Evolutionary conservation across 768 basidiomycete genomes (phyloP), one percentile per base, ranked within the genome.

Genomic region (Tulasnella sp.): DNA sequence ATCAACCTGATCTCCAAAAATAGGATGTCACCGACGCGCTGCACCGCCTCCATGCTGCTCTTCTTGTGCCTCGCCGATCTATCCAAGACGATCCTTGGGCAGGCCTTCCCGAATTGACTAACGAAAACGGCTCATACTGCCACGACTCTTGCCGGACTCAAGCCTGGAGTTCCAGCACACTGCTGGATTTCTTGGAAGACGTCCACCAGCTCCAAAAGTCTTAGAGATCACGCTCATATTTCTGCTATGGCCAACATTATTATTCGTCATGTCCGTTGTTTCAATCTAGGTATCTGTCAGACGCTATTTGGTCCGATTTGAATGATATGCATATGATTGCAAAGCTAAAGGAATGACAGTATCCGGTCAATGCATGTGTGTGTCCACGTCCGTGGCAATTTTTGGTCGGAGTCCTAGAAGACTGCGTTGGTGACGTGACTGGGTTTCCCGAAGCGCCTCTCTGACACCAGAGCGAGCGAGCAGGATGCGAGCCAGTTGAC

Each of bases 131-230:
- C 15, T 85, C 86, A 51, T 90, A 90, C 84, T 99, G 97, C 83
- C 84, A 84, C 74, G 96, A 99, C 84, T 95, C 95, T 70, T 99
- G 97, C 83, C 86, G 88, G 70, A 96, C 98, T 37, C 98, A 99
- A 83, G 98, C 97, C 5, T 99, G 97, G 98, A 95, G 94, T 82
- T 90, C 94, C 70, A 95, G 94, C 83, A 97, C 95, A 32, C 84
- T 98, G 80, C 86, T 99, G 37, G 96, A 98, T 85, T 93, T 96
- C 83, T 84, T 98, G 73, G 90, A 95, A 81, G 89, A 87, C 71
- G 93, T 93, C 76, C 89, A 93, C 81, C 85, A 86, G 29, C 69
- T 83, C 48, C 70, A 77, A 51, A 69, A 69, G 11, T 39, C 40
- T 44, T 77, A 57, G 55, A n/a, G 44, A 46, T 37, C 37, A 5